phyloP scores from a whole-genome alignment of 2,329 filamentous ascomycete species.

The Chrysoporthe austroafricana region DNA sequence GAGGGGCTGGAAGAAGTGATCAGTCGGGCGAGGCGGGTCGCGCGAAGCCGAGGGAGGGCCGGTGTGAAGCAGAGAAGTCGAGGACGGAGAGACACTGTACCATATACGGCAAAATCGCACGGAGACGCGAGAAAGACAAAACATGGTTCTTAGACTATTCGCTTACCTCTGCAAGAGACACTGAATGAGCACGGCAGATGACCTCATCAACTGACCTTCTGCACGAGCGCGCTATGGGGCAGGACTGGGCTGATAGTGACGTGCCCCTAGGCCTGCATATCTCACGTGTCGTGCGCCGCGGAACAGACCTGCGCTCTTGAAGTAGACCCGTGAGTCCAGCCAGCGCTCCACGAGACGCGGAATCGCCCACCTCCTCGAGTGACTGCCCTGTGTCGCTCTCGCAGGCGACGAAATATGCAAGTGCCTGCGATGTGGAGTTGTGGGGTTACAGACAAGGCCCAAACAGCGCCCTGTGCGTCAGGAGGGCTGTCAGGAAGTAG shows the following conservation, averaged over 20 bases:
- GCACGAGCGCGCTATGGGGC: no score
- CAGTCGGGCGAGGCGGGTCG: neutral
- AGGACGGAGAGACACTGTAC: conserved; percentile 18
- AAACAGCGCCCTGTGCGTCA: neutral
- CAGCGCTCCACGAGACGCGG: no score
- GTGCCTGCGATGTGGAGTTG: no score
- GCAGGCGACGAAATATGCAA: no score
- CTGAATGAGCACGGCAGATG: neutral
- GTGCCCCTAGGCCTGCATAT: no score
- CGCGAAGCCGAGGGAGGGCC: neutral
- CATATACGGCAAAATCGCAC: conserved; percentile 16
- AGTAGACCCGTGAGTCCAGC: no score
- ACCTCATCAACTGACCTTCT: neutral
- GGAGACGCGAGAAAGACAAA: conserved; percentile 25
- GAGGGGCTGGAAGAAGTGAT: neutral
- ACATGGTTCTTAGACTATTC: conserved; percentile 22
- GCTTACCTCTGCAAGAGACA: neutral
- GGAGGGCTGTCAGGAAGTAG: neutral
- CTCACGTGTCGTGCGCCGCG: no score
- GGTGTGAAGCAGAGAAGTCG: neutral
- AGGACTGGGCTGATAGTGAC: no score
- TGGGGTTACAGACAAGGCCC: neutral
- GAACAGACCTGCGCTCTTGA: no score
- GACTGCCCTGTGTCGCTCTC: no score
- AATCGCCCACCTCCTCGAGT: no score